A percentile compares a stretch with the other conserved stretches of the same genome.
Evolutionary conservation across 202 grass and related monocot genomes (phyloP).

Genomic region (Dendrocalamus latiflorus): DNA sequence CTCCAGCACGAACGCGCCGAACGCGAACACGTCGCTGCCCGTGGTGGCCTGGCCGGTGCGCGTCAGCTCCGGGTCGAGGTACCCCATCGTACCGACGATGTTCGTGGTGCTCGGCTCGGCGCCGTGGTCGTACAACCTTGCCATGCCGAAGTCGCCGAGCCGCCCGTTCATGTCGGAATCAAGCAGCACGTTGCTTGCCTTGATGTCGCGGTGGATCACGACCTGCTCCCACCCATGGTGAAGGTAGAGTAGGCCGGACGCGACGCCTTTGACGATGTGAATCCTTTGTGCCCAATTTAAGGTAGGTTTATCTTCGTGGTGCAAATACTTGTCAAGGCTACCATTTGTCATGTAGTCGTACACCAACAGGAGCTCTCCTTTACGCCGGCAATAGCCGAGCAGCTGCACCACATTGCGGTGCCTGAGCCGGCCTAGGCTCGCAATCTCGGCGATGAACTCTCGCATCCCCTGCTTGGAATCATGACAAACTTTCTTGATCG

Average conservation of each 20-base stretch:
- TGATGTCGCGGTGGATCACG: too few relatives aligned
- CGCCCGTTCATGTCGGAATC: too few relatives aligned
- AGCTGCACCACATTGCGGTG: too few relatives aligned
- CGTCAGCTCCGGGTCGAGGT: conserved; percentile 17
- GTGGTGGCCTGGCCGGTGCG: conserved; percentile 15
- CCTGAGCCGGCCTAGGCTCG: too few relatives aligned
- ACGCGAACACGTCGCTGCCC: conserved; percentile 5
- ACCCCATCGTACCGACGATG: conserved; percentile 20
- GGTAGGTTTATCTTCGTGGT: neutral
- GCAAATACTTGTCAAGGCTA: neutral
- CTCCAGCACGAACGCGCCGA: conserved; percentile 3
- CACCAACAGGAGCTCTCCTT: neutral
- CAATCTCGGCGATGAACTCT: neutral
- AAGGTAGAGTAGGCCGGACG: conserved; percentile 3
- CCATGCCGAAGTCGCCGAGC: conserved; percentile 13
- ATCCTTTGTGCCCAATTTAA: too few relatives aligned
- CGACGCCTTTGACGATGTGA: conserved; percentile 2
- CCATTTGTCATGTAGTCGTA: conserved; percentile 20
- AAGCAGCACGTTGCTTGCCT: too few relatives aligned
- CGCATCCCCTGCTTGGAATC: neutral
- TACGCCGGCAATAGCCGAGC: too few relatives aligned
- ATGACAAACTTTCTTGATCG: neutral
- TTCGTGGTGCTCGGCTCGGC: conserved; percentile 7
- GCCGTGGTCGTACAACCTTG: conserved; percentile 8
- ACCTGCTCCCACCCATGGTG: conserved; percentile 15